Evolutionary conservation across 108 stramenopile genomes (phyloP), one percentile per base, ranked within the genome.

Genomic region (Discostella pseudostelligera): DNA sequence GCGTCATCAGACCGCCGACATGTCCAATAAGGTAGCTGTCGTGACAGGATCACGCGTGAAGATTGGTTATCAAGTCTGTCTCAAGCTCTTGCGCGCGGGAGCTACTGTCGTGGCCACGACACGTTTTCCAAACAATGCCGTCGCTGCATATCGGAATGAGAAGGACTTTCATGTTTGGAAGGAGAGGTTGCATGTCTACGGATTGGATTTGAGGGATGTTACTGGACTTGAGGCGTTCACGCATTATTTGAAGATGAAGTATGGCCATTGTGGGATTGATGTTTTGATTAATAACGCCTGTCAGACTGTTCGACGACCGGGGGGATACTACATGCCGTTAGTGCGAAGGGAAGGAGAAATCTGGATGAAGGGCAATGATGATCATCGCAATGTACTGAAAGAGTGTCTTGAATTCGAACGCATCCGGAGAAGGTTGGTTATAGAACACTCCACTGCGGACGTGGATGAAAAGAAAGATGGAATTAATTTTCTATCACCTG

Each of bases 271-370:
- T 26, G 88, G 91, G 10, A 83, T 96, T 45, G 93, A 96, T 68
- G 75, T 94, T 3, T 62, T 96, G 44, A 91, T 96, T 48, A 94
- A 94, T 68, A 96, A 96, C 76, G 95, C 95, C 0, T 96, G 95
- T 78, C 95, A 96, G 76, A 96, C 95, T 0, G 80, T 96, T 2
- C 84, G 95, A 40, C 80, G 95, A 32, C 92, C 92, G 21, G 76
- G 80, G 11, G 84, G 70, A 19, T 96, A 92, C 69, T 96, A 96
- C 62, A n/a, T 73, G 36, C 88, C 89, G 10, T 51, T 79, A 39
- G 84, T 92, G 47, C 63, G 81, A 22, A 79, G 80, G 37, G 95
- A 96, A 63, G 65, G 80, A 35, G 48, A 69, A 21, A 58, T 91
- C 29, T 91, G 85, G 87, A 70, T 51, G 44, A 25, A 65, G n/a